A percentile compares a stretch with the other conserved stretches of the same genome.
Conservation (phyloP, 2,329 filamentous ascomycete species). For the Colletotrichum sp. region DNA sequence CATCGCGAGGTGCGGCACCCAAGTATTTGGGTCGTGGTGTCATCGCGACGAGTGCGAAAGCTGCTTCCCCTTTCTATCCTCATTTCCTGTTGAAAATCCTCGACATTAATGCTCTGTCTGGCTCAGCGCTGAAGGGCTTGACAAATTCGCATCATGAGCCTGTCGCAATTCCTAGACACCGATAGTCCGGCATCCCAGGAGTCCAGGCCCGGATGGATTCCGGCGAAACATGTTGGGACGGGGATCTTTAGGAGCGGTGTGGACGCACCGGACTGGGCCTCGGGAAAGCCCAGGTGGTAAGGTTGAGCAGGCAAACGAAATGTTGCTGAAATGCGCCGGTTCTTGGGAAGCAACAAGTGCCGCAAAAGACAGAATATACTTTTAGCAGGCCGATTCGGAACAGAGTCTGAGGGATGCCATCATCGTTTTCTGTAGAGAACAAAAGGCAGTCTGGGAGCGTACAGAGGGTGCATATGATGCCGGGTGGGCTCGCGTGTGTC, state of each 20-base stretch:
- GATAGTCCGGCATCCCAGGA: not conserved
- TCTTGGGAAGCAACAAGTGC: not conserved
- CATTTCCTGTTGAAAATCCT: not conserved
- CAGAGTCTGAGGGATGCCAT: not conserved
- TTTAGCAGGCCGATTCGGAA: not conserved
- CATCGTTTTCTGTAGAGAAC: not conserved
- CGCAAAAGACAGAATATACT: not conserved
- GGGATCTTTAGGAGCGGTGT: constrained; percentile 15
- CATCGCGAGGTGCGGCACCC: not conserved
- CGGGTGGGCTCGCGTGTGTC: constrained; percentile 10
- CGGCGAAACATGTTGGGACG: constrained; percentile 13
- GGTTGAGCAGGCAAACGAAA: not conserved
- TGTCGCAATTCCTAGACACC: not conserved
- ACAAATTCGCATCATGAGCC: not conserved
- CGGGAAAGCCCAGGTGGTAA: not conserved
- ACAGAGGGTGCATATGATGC: not conserved
- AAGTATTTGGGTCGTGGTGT: not conserved
- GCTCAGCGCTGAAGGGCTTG: not conserved
- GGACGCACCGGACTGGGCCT: not conserved
- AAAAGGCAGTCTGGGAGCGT: not conserved
- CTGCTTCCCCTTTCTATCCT: not conserved
- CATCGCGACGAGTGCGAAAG: not conserved
- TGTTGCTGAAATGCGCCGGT: not conserved
- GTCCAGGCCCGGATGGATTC: constrained; percentile 1
- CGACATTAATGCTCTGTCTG: not conserved